Percentiles rank a stretch among this genome's conserved stretches.
These are phyloP conservation scores for Rhodofomes roseus DNA, from an alignment of 1,284 basidiomycete species.

Conservation along the genomic window DNA sequence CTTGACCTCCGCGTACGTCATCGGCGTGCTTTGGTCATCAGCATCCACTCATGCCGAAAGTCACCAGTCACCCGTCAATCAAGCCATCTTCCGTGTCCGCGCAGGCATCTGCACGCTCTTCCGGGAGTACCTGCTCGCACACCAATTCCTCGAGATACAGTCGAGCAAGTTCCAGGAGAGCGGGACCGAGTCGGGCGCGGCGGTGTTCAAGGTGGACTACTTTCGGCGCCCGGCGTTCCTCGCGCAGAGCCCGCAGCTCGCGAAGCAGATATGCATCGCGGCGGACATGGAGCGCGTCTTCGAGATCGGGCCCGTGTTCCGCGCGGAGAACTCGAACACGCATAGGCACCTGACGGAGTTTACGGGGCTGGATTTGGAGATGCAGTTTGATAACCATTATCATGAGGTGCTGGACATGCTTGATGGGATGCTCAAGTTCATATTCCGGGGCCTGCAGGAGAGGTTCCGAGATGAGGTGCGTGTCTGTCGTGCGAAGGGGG, in stretches of 20 bases:
- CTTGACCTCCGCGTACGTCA: conserved; percentile 51
- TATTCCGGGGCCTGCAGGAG: conserved; percentile 34
- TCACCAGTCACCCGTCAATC: conserved; percentile 51
- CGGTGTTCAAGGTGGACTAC: conserved; percentile 73
- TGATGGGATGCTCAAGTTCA: conserved; percentile 36
- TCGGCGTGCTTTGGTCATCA: neutral
- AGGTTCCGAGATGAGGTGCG: conserved; percentile 34
- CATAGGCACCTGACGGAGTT: conserved; percentile 76
- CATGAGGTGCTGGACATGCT: conserved; percentile 46
- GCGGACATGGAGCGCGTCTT: conserved; percentile 71
- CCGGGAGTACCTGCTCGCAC: conserved; percentile 53
- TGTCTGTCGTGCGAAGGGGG: neutral
- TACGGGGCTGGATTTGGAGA: conserved; percentile 70
- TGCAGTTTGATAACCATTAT: conserved; percentile 70
- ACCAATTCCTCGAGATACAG: conserved; percentile 65
- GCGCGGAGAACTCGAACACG: conserved; percentile 73
- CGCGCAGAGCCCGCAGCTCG: conserved; percentile 68
- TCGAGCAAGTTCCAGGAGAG: conserved; percentile 69
- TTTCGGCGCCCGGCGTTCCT: conserved; percentile 65
- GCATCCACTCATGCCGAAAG: neutral
- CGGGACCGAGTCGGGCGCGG: conserved; percentile 67
- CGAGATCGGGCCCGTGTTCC: conserved; percentile 71
- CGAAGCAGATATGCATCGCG: conserved; percentile 76
- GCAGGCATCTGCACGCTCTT: conserved; percentile 62
- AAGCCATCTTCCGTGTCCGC: conserved; percentile 68